Conservation (phyloP, 1,139 yeast genomes). For the Saccharomyces hybrid region DNA sequence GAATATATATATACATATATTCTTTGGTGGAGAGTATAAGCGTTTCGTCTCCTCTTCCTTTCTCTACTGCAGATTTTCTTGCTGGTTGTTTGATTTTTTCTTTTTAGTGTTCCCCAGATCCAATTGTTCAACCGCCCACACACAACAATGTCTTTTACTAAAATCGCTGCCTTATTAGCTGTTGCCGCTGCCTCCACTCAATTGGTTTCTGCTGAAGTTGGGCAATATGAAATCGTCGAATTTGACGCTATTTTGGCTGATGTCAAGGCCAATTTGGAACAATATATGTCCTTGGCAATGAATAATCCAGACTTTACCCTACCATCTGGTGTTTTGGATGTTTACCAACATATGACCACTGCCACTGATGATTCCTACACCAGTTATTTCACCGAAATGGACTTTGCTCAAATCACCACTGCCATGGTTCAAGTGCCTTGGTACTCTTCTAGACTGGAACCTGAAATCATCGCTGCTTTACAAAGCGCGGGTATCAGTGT, state of each 20-base stretch:
- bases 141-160: slow-evolving; percentile 8
- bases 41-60: neutral
- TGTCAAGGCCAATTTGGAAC: slow-evolving; percentile 15
- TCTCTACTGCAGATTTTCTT: neutral
- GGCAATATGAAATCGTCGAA: slow-evolving; percentile 14
- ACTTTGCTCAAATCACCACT: slow-evolving; percentile 23
- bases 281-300: slow-evolving; percentile 18
- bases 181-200: slow-evolving; percentile 12
- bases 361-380: slow-evolving; percentile 30
- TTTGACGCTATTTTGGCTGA: slow-evolving; percentile 18
- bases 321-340: slow-evolving; percentile 30
- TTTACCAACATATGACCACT: slow-evolving; percentile 33
- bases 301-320: slow-evolving; percentile 20
- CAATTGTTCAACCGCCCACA: neutral
- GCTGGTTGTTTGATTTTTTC: neutral
- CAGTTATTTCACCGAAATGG: slow-evolving; percentile 6
- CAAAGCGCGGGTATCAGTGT: slow-evolving; percentile 20
- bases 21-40: neutral
- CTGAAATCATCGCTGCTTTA: slow-evolving; percentile 32
- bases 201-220: slow-evolving; percentile 7
- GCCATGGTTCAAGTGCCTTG: slow-evolving; percentile 36
- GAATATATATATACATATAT: neutral
- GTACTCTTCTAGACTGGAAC: slow-evolving; percentile 30
- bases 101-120: neutral
- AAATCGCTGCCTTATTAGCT: slow-evolving; percentile 12